Conservation (phyloP, 116 monocot species). For the Dioscorea cayenensis region DNA sequence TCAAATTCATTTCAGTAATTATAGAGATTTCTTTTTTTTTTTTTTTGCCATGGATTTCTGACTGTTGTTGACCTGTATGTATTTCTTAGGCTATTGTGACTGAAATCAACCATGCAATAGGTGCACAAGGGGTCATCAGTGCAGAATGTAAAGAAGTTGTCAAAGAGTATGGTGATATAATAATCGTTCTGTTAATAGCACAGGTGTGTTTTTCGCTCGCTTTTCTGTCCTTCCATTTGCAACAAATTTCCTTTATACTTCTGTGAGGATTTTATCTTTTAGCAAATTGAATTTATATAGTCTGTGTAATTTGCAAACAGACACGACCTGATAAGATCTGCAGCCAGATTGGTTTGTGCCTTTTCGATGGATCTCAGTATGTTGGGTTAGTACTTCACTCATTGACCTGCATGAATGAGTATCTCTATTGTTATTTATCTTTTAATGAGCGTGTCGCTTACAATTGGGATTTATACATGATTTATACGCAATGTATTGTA, state of each 20-base stretch:
- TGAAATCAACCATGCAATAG: conserved; percentile 88
- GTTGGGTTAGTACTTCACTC: conserved; percentile 32
- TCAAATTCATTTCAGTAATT: neutral
- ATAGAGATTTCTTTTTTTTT: neutral
- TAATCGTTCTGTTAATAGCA: conserved; percentile 55
- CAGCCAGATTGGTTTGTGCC: conserved; percentile 59
- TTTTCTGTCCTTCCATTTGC: neutral
- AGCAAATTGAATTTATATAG: neutral
- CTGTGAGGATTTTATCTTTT: neutral
- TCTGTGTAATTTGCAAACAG: conserved; percentile 21
- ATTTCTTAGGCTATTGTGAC: conserved; percentile 50
- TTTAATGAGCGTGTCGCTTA: neutral
- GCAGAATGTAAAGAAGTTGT: conserved; percentile 75
- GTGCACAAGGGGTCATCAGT: conserved; percentile 72
- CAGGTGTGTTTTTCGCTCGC: conserved; percentile 28
- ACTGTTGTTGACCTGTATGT: neutral
- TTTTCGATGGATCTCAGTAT: conserved; percentile 45
- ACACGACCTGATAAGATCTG: conserved; percentile 50
- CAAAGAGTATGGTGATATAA: conserved; percentile 61
- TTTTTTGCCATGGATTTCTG: neutral
- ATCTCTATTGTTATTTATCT: neutral
- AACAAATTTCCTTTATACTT: neutral
- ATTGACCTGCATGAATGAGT: neutral
- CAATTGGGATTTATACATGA: conserved; percentile 17
- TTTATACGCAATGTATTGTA: conserved; percentile 10